Conservation (phyloP, 306 rosid species). For the Vigna hirtella region DNA sequence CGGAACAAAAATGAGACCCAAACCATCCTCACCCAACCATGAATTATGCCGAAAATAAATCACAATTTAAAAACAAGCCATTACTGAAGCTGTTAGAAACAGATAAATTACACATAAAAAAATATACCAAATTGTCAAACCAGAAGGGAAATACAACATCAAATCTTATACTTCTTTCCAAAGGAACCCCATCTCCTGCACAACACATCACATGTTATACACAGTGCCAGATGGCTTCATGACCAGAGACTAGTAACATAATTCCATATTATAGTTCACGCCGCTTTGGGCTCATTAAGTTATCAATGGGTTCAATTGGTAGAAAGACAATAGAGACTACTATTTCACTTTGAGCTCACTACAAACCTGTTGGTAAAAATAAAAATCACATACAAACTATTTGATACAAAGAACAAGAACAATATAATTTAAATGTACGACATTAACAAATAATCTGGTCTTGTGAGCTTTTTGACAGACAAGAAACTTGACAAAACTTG, state of each 20-base stretch:
- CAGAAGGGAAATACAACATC: background rate
- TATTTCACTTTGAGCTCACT: background rate
- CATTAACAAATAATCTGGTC: background rate
- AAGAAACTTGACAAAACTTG: conserved; percentile 29
- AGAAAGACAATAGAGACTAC: background rate
- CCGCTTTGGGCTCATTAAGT: background rate
- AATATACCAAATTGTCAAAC: background rate
- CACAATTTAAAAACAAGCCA: no score
- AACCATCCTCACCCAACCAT: background rate
- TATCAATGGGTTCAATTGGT: background rate
- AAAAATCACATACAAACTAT: conserved; percentile 17
- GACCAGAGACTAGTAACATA: background rate
- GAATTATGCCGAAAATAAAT: background rate
- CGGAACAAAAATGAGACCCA: background rate
- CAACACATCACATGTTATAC: conserved; percentile 12
- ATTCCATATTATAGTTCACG: conserved; percentile 12
- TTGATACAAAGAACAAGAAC: conserved; percentile 6
- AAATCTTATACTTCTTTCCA: conserved; percentile 2
- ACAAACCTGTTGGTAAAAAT: conserved; percentile 7
- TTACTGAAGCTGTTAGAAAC: background rate
- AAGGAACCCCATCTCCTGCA: background rate
- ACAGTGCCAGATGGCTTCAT: conserved; percentile 6
- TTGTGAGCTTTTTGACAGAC: conserved; percentile 3
- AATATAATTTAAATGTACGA: background rate
- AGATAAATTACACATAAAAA: background rate